Evolutionary conservation across 306 rosid species (phyloP), one percentile per base, ranked within the genome.

Genomic region (Lablab purpureus): DNA sequence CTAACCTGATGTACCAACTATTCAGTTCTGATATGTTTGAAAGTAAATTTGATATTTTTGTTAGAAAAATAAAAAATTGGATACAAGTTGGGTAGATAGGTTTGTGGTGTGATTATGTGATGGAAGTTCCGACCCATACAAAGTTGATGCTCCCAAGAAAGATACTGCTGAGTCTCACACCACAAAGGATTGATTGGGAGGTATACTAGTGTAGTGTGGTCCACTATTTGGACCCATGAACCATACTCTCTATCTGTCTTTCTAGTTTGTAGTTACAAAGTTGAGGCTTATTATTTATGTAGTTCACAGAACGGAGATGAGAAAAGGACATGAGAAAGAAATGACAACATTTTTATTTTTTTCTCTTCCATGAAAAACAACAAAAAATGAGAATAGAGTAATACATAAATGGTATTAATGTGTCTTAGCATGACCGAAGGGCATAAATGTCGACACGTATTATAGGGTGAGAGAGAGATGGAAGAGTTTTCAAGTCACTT

Each of bases 71-170:
- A n/a, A 15, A 65, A 77, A 52, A 52, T 23, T 18, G 27, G 11
- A 21, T 45, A 37, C 12, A 2, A 71, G 41, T 4, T 62, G 30
- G 8, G 0, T 36, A 51, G 56, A 66, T 46, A 8, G 43, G 11
- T 37, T 37, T 37, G 45, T 40, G 45, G 71, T 40, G 87, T 62
- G 80, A 58, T 82, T 79, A 65, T 79, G 34, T 86, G 34, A 40
- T 25, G 78, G 85, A 87, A 76, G 80, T 65, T 49, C 50, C 85
- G 74, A 60, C 85, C 78, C 84, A 71, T 70, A 79, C 65, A 77
- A 75, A 82, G 67, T 78, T 90, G 91, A 91, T 87, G 89, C 88
- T 88, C 87, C 88, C 87, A 80, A 88, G 89, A 85, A 87, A 87
- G 91, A 89, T 91, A 85, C 92, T 80, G 85, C 30, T 59, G 63